Evolutionary conservation across 1,284 basidiomycete genomes (phyloP).

Genomic region (Fomitopsis betulina): DNA sequence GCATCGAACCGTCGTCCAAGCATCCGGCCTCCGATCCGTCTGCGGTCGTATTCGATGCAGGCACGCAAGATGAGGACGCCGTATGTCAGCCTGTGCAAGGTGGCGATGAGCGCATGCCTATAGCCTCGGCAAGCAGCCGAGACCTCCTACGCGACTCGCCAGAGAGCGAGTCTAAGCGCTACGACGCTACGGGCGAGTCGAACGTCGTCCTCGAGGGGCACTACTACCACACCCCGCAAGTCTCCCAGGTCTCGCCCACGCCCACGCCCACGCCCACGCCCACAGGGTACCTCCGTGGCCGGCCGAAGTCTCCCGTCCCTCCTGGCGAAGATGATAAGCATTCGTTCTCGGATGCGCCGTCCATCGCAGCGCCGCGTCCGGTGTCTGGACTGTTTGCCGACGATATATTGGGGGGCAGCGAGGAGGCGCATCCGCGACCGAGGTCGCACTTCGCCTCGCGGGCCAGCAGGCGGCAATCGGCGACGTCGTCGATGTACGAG

Average conservation of each 20-base stretch:
- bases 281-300: not conserved
- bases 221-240: slow-evolving; percentile 26
- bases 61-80: not conserved
- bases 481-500: slow-evolving; percentile 37
- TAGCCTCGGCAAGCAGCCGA: slow-evolving; percentile 14
- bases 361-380: not conserved
- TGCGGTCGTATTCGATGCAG: slow-evolving; percentile 15
- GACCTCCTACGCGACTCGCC: slow-evolving; percentile 14
- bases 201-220: slow-evolving; percentile 34
- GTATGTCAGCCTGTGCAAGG: not conserved
- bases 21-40: not conserved
- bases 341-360: not conserved
- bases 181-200: slow-evolving; percentile 37
- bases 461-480: slow-evolving; percentile 15
- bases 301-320: not conserved
- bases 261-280: not conserved
- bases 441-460: slow-evolving; percentile 5
- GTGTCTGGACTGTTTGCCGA: not conserved
- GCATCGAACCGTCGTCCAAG: not conserved
- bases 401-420: not conserved
- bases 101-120: not conserved
- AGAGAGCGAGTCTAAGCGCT: slow-evolving; percentile 28
- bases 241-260: not conserved
- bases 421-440: slow-evolving; percentile 3
- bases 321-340: slow-evolving; percentile 1